Evolutionary conservation across 352 stramenopile species (phyloP).

Genomic region (Phytophthora ohioensis): DNA sequence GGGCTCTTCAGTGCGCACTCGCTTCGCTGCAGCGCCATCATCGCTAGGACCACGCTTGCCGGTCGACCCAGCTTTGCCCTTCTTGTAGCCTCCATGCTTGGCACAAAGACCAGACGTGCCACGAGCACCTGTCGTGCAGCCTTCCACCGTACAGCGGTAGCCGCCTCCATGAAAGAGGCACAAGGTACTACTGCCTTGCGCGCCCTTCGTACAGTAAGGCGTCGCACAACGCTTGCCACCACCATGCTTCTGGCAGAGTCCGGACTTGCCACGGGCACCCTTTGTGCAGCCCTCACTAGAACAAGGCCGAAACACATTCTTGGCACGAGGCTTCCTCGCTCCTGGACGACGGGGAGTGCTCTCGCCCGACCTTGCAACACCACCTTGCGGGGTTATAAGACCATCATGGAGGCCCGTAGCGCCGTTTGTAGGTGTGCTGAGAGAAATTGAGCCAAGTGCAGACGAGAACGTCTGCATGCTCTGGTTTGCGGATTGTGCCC

Average conservation of each 20-base stretch:
- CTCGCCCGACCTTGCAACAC: slow-evolving; percentile 4
- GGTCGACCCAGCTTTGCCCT: slow-evolving; percentile 36
- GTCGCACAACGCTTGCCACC: slow-evolving; percentile 80
- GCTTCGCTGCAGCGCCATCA: slow-evolving; percentile 23
- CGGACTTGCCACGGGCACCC: slow-evolving; percentile 80
- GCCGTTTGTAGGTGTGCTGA: slow-evolving; percentile 30
- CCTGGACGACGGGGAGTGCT: slow-evolving; percentile 36
- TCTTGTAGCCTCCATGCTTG: slow-evolving; percentile 86
- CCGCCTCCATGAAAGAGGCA: slow-evolving; percentile 88
- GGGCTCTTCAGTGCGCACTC: slow-evolving; percentile 25
- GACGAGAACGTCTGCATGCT: slow-evolving; percentile 36
- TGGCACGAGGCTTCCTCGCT: slow-evolving; percentile 70
- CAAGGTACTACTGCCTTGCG: slow-evolving; percentile 78
- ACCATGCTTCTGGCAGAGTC: slow-evolving; percentile 88
- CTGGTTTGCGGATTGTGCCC: slow-evolving; percentile 10
- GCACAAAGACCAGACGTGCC: slow-evolving; percentile 80
- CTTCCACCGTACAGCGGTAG: slow-evolving; percentile 80
- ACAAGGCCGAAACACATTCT: slow-evolving; percentile 81
- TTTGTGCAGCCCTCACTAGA: slow-evolving; percentile 69
- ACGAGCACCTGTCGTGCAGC: slow-evolving; percentile 78
- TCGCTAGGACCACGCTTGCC: slow-evolving; percentile 25
- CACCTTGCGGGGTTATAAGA: slow-evolving; percentile 37
- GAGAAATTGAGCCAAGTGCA: slow-evolving; percentile 36
- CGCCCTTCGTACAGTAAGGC: slow-evolving; percentile 77
- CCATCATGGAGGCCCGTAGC: slow-evolving; percentile 24